Base-by-base conservation (phyloP, 805 yeast genomes). In the Candida patagonica region DNA sequence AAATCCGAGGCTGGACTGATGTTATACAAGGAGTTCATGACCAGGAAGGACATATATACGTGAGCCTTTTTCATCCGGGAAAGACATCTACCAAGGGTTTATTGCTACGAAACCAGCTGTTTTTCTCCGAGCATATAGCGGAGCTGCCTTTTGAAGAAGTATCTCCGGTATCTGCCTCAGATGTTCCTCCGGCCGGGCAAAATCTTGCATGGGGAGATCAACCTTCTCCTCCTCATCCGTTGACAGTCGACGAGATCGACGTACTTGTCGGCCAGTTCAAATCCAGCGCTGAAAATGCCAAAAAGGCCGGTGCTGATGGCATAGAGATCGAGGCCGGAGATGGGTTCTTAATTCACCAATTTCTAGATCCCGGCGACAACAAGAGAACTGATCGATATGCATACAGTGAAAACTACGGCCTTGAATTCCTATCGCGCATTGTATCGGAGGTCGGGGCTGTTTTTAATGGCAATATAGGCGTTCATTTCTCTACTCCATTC, bases 261-360 rank as follows among this genome's bases (percentile, higher is more conserved):
- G 60, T 65, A 37, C 62, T 63, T 41, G 59, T 66, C 16, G 43
- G 57, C 26, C 65, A 66, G 32, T 75, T 54, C 48, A 70, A 62
- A 6, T 43, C 46, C 2, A 73, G 75, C 26, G 77, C 80, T 59
- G 59, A 63, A 43, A 65, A 67, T 44, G 74, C 83, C 1, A 59
- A 68, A 22, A 65, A 62, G 10, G 68, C 76, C 6, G 76, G 78
- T 1, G 67, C 73, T 38, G 85, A 80, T 55, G 78, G 78, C 46
- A 71, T 80, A 35, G 84, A 77, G 52, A 61, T 79, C 37, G 84
- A 79, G 55, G 65, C 65, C 27, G 86, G 86, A 17, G 76, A 77
- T 54, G 84, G 85, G 2, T 76, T 73, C 50, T 55, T 78, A 37
- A 44, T 71, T 26, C 62, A 66, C 50, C 65, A 68, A 49, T 76